phyloP scores from a whole-genome alignment of 1,284 basidiomycete genomes.

The Clitocybe nebularis region DNA sequence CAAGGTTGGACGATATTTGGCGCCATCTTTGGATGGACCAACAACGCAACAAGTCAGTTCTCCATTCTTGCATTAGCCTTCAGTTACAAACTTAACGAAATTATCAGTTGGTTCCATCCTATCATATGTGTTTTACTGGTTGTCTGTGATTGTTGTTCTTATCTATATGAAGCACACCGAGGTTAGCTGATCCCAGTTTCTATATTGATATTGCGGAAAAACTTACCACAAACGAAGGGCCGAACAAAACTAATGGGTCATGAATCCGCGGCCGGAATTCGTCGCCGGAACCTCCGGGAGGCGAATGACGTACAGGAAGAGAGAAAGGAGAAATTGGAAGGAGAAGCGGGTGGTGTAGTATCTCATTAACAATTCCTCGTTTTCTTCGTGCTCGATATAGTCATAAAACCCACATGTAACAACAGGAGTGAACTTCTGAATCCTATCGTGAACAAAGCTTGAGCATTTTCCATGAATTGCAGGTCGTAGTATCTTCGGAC shows the following conservation, averaged over 20 bases:
- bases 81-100: slow-evolving; percentile 2
- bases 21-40: slow-evolving; percentile 75
- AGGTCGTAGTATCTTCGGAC: too few relatives aligned
- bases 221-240: slow-evolving; percentile 26
- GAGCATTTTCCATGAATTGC: too few relatives aligned
- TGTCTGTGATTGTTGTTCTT: slow-evolving; percentile 61
- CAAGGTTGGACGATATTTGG: slow-evolving; percentile 74
- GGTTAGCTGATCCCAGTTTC: slow-evolving; percentile 27
- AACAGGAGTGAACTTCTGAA: too few relatives aligned
- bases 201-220: neutral
- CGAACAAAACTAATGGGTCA: slow-evolving; percentile 39
- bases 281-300: slow-evolving; percentile 16
- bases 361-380: too few relatives aligned
- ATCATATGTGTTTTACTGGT: slow-evolving; percentile 79
- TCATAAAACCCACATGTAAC: too few relatives aligned
- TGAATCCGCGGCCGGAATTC: slow-evolving; percentile 38
- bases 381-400: too few relatives aligned
- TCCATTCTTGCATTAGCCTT: neutral
- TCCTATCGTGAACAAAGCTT: too few relatives aligned
- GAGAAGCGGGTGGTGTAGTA: slow-evolving; percentile 3
- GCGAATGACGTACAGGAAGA: slow-evolving; percentile 12
- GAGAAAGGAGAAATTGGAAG: slow-evolving; percentile 1
- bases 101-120: slow-evolving; percentile 63
- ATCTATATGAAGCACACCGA: slow-evolving; percentile 70
- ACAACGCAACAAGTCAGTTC: slow-evolving; percentile 53